phyloP scores from a whole-genome alignment of 768 basidiomycete species.

The Boletellus ananiceps region DNA sequence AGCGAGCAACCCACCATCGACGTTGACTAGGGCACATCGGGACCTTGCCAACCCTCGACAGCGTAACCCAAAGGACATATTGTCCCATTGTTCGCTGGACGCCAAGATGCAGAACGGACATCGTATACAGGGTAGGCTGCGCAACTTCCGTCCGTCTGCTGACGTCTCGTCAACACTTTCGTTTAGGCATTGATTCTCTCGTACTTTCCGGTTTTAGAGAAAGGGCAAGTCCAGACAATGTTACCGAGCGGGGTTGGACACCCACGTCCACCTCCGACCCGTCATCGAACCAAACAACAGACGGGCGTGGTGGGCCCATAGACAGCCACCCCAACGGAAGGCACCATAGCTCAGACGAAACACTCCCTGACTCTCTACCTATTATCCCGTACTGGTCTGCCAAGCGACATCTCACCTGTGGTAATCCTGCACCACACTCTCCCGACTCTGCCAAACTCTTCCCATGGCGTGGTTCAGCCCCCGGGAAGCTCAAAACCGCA shows the following conservation, averaged over 20 bases:
- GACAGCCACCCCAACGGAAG: constrained; percentile 34
- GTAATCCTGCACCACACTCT: constrained; percentile 73
- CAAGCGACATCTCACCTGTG: constrained; percentile 87
- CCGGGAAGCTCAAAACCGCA: constrained; percentile 86
- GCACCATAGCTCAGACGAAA: constrained; percentile 43
- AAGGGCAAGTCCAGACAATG: constrained; percentile 31
- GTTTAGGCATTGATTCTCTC: constrained; percentile 17
- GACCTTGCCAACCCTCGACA: not conserved
- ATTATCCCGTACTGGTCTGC: constrained; percentile 80
- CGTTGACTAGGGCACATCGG: constrained; percentile 1
- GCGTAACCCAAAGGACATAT: not conserved
- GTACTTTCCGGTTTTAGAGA: constrained; percentile 15
- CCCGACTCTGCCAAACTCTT: constrained; percentile 60
- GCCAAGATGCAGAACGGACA: constrained; percentile 31
- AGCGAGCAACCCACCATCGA: constrained; percentile 3
- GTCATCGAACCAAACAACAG: constrained; percentile 37
- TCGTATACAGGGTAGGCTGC: constrained; percentile 19
- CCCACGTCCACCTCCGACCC: constrained; percentile 49
- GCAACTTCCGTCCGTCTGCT: not conserved
- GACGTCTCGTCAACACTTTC: constrained; percentile 3
- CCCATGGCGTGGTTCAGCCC: constrained; percentile 76
- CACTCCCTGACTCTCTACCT: constrained; percentile 45
- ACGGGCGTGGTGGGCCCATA: constrained; percentile 25
- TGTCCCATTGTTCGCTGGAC: not conserved
- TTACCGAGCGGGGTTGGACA: constrained; percentile 49